Conservation (phyloP, 2,329 filamentous ascomycete species). For the Aspergillus pseudotamarii region DNA sequence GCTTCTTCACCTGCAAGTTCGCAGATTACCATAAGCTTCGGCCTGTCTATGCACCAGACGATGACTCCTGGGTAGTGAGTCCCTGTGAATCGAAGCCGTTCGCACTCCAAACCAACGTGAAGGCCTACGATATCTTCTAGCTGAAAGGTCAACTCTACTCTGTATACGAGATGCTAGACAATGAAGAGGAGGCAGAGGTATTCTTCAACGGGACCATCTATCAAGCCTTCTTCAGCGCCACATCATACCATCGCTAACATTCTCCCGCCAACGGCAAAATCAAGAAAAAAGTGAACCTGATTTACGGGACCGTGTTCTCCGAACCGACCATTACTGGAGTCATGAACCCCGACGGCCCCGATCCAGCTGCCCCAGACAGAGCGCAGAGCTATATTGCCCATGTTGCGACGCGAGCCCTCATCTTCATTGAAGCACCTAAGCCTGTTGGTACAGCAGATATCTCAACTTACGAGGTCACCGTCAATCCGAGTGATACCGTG, state of each 20-base stretch:
- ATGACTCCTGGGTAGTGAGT: slow-evolving; percentile 19
- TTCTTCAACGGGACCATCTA: not conserved
- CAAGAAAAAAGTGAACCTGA: not conserved
- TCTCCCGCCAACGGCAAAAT: not conserved
- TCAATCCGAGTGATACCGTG: too few species aligned
- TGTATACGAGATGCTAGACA: not conserved
- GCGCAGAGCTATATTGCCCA: not conserved
- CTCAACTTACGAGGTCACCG: too few species aligned
- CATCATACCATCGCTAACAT: slow-evolving; percentile 1
- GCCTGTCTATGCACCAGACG: slow-evolving; percentile 34
- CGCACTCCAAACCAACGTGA: not conserved
- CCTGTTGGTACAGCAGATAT: too few species aligned
- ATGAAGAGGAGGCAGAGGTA: not conserved
- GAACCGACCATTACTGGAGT: not conserved
- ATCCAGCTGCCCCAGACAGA: not conserved
- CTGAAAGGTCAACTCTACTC: not conserved
- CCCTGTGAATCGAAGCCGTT: slow-evolving; percentile 1
- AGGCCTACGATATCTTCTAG: slow-evolving; percentile 2
- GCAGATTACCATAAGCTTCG: not conserved
- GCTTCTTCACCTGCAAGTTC: slow-evolving; percentile 9
- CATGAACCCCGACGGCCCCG: not conserved
- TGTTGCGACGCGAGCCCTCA: slow-evolving; percentile 2
- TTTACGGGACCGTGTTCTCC: not conserved
- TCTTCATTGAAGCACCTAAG: slow-evolving; percentile 4
- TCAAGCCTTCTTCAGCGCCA: slow-evolving; percentile 2